phyloP scores from a whole-genome alignment of 441 rosid genomes.

The Pelargonium cotyledonis region DNA sequence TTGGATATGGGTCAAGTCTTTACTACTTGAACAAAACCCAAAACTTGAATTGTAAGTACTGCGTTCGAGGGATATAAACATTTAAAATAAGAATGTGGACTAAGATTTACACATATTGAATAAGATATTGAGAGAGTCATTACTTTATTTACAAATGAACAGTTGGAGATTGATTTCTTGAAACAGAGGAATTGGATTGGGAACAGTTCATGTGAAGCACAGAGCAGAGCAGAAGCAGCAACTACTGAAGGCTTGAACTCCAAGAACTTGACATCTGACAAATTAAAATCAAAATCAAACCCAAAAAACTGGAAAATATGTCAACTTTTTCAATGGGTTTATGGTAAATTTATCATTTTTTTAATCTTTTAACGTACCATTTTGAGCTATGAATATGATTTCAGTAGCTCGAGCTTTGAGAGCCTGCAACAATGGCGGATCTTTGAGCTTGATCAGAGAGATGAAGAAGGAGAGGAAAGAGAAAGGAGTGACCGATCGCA shows the following conservation, averaged over 20 bases:
- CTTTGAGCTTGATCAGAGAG: constrained; percentile 40
- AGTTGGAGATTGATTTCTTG: constrained; percentile 33
- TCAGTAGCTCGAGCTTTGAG: constrained; percentile 47
- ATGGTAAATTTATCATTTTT: not conserved
- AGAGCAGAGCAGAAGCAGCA: constrained; percentile 67
- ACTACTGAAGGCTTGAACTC: constrained; percentile 66
- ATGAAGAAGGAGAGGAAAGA: constrained; percentile 52
- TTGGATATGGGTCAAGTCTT: too few species aligned
- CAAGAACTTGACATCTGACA: constrained; percentile 41
- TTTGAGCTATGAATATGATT: constrained; percentile 52
- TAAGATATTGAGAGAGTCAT: too few species aligned
- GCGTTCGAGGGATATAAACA: too few species aligned
- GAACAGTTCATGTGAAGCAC: constrained; percentile 46
- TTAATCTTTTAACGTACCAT: constrained; percentile 27
- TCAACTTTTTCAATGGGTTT: not conserved
- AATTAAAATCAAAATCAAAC: not conserved
- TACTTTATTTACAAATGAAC: constrained; percentile 58
- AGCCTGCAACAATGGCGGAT: constrained; percentile 34
- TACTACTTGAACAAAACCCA: too few species aligned
- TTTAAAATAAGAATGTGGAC: too few species aligned
- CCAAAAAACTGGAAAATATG: not conserved
- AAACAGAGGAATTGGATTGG: constrained; percentile 40
- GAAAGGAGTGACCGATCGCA: constrained; percentile 78
- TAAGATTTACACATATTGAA: too few species aligned
- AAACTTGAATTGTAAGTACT: too few species aligned